phyloP scores from a whole-genome alignment of 306 rosid genomes.

The Argentina anserina region DNA sequence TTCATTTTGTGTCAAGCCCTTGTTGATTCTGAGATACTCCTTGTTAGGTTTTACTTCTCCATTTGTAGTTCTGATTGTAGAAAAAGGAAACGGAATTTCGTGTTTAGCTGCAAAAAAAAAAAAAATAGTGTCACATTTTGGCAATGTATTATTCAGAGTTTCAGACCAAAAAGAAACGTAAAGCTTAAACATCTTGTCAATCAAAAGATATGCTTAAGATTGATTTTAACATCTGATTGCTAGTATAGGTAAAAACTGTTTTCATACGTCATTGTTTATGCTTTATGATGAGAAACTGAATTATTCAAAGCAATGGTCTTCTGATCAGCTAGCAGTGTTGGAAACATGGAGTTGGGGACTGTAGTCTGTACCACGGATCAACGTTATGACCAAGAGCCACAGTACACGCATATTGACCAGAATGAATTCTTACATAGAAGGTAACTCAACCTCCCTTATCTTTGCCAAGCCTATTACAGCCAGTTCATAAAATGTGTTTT shows the following conservation, averaged over 20 bases:
- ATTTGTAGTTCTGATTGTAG: background rate
- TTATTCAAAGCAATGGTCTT: background rate
- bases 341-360: background rate
- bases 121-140: background rate
- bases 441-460: conserved; percentile 30
- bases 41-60: background rate
- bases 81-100: background rate
- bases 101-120: no score
- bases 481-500: background rate
- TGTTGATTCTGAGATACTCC: background rate
- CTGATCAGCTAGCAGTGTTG: background rate
- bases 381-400: conserved; percentile 46
- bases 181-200: background rate
- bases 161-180: background rate
- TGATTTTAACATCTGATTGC: background rate
- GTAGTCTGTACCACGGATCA: conserved; percentile 47
- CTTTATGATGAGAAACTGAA: background rate
- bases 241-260: background rate
- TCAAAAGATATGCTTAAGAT: background rate
- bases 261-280: background rate
- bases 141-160: background rate
- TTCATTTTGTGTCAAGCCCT: background rate
- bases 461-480: background rate
- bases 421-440: conserved; percentile 69
- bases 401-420: conserved; percentile 53